phyloP scores from a whole-genome alignment of 129 eudicot species.

The Helichrysum umbraculigerum region DNA sequence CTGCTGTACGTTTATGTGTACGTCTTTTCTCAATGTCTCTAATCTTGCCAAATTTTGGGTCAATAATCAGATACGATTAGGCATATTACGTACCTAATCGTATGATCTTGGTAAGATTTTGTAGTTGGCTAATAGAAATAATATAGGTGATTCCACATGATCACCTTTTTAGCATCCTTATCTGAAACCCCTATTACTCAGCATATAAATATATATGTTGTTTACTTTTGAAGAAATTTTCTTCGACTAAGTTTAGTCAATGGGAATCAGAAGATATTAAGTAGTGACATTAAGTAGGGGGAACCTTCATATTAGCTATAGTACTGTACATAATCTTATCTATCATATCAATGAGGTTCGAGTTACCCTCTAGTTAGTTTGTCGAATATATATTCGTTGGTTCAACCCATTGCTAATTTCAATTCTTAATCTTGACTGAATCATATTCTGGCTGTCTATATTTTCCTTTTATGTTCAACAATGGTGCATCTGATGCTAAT shows the following conservation, averaged over 20 bases:
- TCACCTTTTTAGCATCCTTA: not conserved
- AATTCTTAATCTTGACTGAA: not conserved
- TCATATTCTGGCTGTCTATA: not conserved
- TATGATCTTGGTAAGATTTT: not conserved
- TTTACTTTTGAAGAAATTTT: not conserved
- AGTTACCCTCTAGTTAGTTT: not conserved
- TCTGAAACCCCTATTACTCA: not conserved
- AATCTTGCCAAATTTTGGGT: too few relatives aligned
- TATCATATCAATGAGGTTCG: not conserved
- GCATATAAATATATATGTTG: not conserved
- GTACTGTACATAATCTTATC: not conserved
- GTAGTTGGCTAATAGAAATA: not conserved
- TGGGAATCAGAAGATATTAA: not conserved
- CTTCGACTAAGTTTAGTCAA: not conserved
- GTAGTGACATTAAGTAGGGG: not conserved
- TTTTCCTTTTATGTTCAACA: not conserved
- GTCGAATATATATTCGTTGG: not conserved
- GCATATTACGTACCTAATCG: not conserved
- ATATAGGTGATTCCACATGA: not conserved
- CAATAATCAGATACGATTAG: not conserved
- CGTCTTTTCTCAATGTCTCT: too few relatives aligned
- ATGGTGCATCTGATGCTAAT: conserved; percentile 17
- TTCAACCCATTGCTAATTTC: not conserved
- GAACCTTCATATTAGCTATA: not conserved
- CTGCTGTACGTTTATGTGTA: too few relatives aligned